A percentile compares a stretch with the other conserved stretches of the same genome.
phyloP scores from a whole-genome alignment of 129 eudicot species.

The Pulicaria dysenterica region DNA sequence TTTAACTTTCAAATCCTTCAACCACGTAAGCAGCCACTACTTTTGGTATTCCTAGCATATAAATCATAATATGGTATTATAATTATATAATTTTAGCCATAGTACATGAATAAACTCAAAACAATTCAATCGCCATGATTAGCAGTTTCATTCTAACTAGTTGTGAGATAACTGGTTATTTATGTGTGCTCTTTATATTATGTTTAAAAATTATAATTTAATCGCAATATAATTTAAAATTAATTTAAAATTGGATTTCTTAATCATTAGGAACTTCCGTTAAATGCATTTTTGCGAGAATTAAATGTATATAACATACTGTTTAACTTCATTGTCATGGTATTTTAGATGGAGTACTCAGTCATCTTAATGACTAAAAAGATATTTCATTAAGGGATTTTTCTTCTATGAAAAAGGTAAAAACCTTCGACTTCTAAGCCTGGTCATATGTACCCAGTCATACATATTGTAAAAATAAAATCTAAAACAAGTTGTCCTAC shows the following conservation, averaged over 20 bases:
- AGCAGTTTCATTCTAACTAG: too few species aligned
- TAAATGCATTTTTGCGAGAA: neutral
- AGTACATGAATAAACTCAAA: too few species aligned
- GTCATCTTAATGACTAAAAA: conserved; percentile 5
- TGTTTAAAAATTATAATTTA: neutral
- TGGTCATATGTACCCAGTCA: neutral
- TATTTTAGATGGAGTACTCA: conserved; percentile 10
- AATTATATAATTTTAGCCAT: too few species aligned
- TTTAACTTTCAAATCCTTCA: neutral
- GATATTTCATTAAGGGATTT: neutral
- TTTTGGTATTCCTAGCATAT: neutral
- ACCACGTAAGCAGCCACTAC: neutral
- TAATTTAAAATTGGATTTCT: neutral
- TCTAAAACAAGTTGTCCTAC: neutral
- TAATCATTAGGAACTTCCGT: neutral
- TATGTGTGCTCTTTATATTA: neutral
- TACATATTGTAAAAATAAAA: neutral
- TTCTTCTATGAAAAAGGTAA: neutral
- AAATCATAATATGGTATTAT: too few species aligned
- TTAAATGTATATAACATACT: neutral
- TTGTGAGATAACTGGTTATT: too few species aligned
- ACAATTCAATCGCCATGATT: too few species aligned
- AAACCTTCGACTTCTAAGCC: neutral
- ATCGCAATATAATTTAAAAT: neutral
- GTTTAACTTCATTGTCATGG: conserved; percentile 1